These are phyloP conservation scores for Monilinia polystroma DNA, from an alignment of 2,329 filamentous ascomycete species.

Conservation along the genomic window DNA sequence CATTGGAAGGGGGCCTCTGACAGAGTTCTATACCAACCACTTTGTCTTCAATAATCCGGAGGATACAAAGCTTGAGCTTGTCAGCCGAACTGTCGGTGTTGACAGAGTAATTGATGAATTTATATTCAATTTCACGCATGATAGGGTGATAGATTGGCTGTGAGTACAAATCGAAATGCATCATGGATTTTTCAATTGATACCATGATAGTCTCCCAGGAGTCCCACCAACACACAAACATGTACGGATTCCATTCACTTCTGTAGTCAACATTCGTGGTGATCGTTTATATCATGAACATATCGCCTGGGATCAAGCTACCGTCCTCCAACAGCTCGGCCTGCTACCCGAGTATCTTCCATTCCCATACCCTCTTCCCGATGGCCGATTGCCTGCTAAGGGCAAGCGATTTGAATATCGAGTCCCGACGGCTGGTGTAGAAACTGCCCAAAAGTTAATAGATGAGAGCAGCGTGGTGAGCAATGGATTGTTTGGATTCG, in stretches of 20 bases:
- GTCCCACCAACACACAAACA: slow-evolving; percentile 55
- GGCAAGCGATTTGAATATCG: slow-evolving; percentile 52
- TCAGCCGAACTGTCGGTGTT: slow-evolving; percentile 69
- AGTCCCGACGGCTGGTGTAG: slow-evolving; percentile 58
- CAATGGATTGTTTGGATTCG: slow-evolving; percentile 52
- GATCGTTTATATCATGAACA: slow-evolving; percentile 70
- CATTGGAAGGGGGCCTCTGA: slow-evolving; percentile 61
- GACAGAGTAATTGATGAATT: slow-evolving; percentile 74
- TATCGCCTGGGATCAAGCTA: slow-evolving; percentile 68
- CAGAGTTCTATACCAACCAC: slow-evolving; percentile 68
- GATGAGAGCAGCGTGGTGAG: slow-evolving; percentile 52
- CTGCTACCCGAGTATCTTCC: slow-evolving; percentile 46
- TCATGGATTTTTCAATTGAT: neutral
- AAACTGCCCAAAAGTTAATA: slow-evolving; percentile 50
- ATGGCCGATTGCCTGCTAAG: slow-evolving; percentile 37
- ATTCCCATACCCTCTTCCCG: slow-evolving; percentile 49
- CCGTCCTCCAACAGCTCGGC: slow-evolving; percentile 59
- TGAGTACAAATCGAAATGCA: slow-evolving; percentile 42
- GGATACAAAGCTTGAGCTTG: slow-evolving; percentile 65
- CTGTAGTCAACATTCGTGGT: slow-evolving; percentile 65
- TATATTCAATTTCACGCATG: slow-evolving; percentile 63
- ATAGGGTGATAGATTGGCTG: slow-evolving; percentile 66
- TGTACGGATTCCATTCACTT: slow-evolving; percentile 61
- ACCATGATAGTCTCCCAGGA: slow-evolving; percentile 50
- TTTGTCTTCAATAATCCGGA: slow-evolving; percentile 73